Evolutionary conservation across 441 rosid genomes (phyloP).

Genomic region (Populus hybrid): DNA sequence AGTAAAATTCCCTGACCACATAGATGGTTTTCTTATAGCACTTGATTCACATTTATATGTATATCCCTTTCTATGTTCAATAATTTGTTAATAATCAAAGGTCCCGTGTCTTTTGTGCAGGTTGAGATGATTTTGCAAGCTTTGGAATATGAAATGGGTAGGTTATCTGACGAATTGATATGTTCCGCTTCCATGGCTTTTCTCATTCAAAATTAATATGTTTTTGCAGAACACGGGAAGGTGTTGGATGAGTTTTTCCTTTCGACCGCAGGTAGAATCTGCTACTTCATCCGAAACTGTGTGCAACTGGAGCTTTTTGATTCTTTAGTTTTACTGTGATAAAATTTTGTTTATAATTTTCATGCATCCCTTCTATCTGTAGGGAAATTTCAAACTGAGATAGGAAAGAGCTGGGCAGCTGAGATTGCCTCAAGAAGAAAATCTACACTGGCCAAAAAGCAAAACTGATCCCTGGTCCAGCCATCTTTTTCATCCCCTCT

Average conservation of each 20-base stretch:
- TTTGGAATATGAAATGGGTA: conserved; percentile 82
- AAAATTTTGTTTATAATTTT: conserved; percentile 3
- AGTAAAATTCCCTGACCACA: background rate
- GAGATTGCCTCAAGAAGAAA: conserved; percentile 79
- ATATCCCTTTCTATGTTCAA: background rate
- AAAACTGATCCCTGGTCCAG: conserved; percentile 24
- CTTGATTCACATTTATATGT: background rate
- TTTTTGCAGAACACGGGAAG: conserved; percentile 72
- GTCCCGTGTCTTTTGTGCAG: conserved; percentile 28
- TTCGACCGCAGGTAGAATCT: conserved; percentile 73
- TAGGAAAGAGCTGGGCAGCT: conserved; percentile 87
- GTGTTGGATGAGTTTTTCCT: conserved; percentile 87
- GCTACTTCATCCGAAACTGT: background rate
- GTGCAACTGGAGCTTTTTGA: background rate
- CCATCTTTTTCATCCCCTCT: background rate
- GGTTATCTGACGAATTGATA: conserved; percentile 6
- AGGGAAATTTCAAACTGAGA: conserved; percentile 91
- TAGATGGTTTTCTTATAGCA: background rate
- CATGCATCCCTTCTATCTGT: conserved; percentile 10
- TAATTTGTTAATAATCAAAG: background rate
- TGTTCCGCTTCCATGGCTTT: background rate
- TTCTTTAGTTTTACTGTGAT: background rate
- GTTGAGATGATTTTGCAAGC: conserved; percentile 97
- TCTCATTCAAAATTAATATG: conserved; percentile 17
- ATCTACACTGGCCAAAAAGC: conserved; percentile 33